These are phyloP conservation scores for Flaveria brownii DNA, from an alignment of 129 eudicot genomes.

Conservation along the genomic window DNA sequence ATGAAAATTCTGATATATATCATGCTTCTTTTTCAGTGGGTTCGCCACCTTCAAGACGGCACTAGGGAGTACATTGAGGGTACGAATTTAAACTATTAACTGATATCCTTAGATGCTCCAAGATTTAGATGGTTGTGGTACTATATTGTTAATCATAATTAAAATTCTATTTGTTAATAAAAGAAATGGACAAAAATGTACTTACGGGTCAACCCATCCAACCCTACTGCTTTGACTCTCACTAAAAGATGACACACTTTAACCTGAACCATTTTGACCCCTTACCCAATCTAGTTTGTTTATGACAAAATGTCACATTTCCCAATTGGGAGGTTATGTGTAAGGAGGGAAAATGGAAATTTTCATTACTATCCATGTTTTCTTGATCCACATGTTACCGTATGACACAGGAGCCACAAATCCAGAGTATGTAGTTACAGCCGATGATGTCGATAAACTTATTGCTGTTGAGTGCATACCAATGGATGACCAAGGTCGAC, in stretches of 20 bases:
- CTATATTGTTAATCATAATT: not conserved
- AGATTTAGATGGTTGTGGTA: not conserved
- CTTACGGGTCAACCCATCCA: slow-evolving; percentile 7
- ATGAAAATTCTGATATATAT: not conserved
- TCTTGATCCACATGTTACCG: slow-evolving; percentile 18
- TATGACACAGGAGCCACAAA: slow-evolving; percentile 78
- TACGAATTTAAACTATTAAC: slow-evolving; percentile 30
- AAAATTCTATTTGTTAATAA: not conserved
- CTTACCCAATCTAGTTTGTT: not conserved
- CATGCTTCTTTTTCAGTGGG: slow-evolving; percentile 61
- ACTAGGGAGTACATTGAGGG: slow-evolving; percentile 96
- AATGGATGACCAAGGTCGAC: slow-evolving; percentile 95
- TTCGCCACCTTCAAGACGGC: slow-evolving; percentile 95
- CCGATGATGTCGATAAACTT: slow-evolving; percentile 94
- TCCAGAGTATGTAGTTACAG: slow-evolving; percentile 95
- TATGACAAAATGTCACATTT: slow-evolving; percentile 10
- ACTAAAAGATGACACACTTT: not conserved
- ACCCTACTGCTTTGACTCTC: too few species aligned
- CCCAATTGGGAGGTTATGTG: slow-evolving; percentile 2
- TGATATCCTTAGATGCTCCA: not conserved
- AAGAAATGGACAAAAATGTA: not conserved
- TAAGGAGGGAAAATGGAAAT: slow-evolving; percentile 8
- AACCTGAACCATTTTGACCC: slow-evolving; percentile 2
- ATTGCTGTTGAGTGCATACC: slow-evolving; percentile 99
- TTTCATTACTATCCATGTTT: slow-evolving; percentile 6